Evolutionary conservation across 331 rosid genomes (phyloP).

Genomic region (Malus hybrid): DNA sequence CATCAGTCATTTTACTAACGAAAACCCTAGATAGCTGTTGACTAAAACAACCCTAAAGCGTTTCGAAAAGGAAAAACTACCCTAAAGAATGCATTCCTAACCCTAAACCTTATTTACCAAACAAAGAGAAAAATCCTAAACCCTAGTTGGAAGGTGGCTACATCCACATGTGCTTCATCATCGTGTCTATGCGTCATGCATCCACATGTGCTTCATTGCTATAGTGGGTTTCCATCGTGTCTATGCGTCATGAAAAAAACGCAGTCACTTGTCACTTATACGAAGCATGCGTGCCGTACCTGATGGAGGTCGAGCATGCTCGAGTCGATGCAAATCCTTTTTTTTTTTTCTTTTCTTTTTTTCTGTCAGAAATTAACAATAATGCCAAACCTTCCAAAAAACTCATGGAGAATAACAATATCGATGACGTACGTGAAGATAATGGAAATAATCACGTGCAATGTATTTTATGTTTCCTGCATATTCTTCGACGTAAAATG

Average conservation of each 20-base stretch:
- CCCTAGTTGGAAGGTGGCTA: too few relatives aligned
- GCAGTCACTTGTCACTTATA: not conserved
- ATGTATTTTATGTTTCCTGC: not conserved
- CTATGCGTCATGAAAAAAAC: not conserved
- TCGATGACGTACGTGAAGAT: too few relatives aligned
- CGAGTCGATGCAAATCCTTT: too few relatives aligned
- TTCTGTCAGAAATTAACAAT: not conserved
- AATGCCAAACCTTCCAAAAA: not conserved
- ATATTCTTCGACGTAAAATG: not conserved
- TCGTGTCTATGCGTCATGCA: not conserved
- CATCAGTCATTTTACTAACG: not conserved
- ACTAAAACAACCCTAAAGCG: too few relatives aligned
- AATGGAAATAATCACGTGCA: not conserved
- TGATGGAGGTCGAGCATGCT: not conserved
- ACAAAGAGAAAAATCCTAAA: too few relatives aligned
- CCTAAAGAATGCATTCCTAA: not conserved
- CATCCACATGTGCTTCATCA: too few relatives aligned
- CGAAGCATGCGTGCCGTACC: not conserved
- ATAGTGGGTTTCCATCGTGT: constrained; percentile 1
- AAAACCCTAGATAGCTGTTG: not conserved
- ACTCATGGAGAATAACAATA: not conserved
- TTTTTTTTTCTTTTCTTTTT: too few relatives aligned
- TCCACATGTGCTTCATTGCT: too few relatives aligned
- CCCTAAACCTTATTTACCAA: not conserved
- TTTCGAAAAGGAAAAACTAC: not conserved